Evolutionary conservation across 202 grass and related monocot species (phyloP), one percentile per base, ranked within the genome.

Genomic region (Zoysia matrella): DNA sequence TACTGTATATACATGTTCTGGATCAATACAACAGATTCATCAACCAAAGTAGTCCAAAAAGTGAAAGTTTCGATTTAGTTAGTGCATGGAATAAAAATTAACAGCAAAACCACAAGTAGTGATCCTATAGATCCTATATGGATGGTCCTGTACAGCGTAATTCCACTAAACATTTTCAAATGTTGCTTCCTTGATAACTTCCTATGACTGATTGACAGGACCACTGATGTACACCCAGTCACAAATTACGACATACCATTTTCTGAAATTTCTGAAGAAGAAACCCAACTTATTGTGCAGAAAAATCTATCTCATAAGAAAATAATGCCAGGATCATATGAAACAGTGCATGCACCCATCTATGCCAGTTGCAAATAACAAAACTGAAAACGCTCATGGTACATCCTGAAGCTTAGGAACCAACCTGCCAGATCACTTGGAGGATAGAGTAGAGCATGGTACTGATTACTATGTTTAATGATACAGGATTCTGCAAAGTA

Each of bases 371-470:
- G 4, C 6, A 75, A 30, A 48, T 76, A 77, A 66, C 10, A 40
- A 3, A 65, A 12, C 40, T 77, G 15, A 43, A 51, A 81, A 47
- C 57, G 15, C 11, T 22, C 40, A 10, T 55, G 8, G 53, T 50
- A 53, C 11, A 63, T 70, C 47, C 2, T 22, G 69, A 39, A 60
- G 63, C 40, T 65, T 67, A 83, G 47, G 12, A 91, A 53, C 87
- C 74, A 61, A 98, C 96, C 96, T 95, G 92, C 96, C 96, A 98
- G 49, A 95, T 62, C 73, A 95, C 90, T 80, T 98, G 96, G 69
- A 98, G 90, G 75, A 95, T 86, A 57, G 92, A 95, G 85, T 95
- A 98, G 69, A 98, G 89, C 87, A 88, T 98, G 60, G 92, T 92
- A 79, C 96, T 86, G 58, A 98, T 98, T 76, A 95, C 92, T 70